These are phyloP conservation scores for Rhodotorula sp. DNA, from an alignment of 1,284 basidiomycete species.

Conservation along the genomic window DNA sequence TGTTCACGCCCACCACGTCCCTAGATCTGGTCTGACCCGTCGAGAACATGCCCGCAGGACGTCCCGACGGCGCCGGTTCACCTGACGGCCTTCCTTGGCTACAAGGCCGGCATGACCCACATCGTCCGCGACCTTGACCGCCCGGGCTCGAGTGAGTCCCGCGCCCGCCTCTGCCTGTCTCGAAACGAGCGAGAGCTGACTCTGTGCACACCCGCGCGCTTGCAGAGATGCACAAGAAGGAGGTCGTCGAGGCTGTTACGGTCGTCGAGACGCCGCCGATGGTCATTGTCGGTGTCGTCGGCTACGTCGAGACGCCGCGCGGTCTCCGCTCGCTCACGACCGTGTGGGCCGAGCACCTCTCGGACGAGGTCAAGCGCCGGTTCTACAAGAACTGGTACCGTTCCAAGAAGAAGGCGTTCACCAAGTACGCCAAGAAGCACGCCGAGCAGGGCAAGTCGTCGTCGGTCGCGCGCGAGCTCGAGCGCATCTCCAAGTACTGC, in stretches of 20 bases:
- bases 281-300: constrained; percentile 96
- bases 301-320: constrained; percentile 99
- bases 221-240: constrained; percentile 97
- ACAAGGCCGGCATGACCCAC: constrained; percentile 99
- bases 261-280: constrained; percentile 96
- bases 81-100: constrained; percentile 96
- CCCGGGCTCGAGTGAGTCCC: constrained; percentile 82
- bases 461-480: constrained; percentile 90
- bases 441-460: constrained; percentile 85
- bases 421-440: constrained; percentile 97
- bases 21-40: too few relatives aligned
- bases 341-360: constrained; percentile 66
- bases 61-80: constrained; percentile 99
- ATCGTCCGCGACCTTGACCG: constrained; percentile 98
- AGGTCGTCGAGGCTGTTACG: constrained; percentile 97
- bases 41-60: too few relatives aligned
- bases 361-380: constrained; percentile 88
- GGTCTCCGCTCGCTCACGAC: constrained; percentile 82
- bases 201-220: background rate
- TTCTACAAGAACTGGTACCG: constrained; percentile 98
- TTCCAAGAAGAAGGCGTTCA: constrained; percentile 99
- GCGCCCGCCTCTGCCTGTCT: background rate
- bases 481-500: constrained; percentile 99
- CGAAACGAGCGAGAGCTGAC: constrained; percentile 67
- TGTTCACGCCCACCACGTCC: background rate